These are phyloP conservation scores for Acacia concinna DNA, from an alignment of 331 rosid genomes.

Conservation along the genomic window DNA sequence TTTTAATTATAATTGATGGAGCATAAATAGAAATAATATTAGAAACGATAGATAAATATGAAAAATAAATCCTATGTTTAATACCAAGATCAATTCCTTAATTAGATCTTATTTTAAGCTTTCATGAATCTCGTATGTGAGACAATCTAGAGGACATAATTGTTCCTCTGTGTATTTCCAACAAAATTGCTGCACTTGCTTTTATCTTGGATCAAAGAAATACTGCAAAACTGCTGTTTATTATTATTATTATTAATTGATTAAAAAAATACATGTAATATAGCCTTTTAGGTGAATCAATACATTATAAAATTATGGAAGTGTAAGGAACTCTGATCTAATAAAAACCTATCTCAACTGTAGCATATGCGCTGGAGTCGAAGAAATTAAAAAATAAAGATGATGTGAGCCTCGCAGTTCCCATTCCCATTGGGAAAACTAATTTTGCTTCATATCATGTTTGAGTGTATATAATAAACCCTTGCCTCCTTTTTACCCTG, in stretches of 20 bases:
- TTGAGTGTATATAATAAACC: too few species aligned
- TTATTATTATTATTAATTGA: constrained; percentile 47
- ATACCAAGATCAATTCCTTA: too few species aligned
- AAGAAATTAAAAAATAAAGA: background rate
- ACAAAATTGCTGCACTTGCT: background rate
- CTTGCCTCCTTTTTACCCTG: constrained; percentile 25
- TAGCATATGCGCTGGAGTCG: constrained; percentile 33
- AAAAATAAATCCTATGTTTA: too few species aligned
- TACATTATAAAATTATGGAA: constrained; percentile 42
- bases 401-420: constrained; percentile 17
- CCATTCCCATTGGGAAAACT: constrained; percentile 11
- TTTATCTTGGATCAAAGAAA: background rate
- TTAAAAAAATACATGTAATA: constrained; percentile 46
- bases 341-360: constrained; percentile 43
- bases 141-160: background rate
- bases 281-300: constrained; percentile 30
- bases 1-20: too few species aligned
- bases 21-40: too few species aligned
- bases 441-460: too few species aligned
- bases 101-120: background rate
- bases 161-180: background rate
- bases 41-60: too few species aligned
- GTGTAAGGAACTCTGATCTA: constrained; percentile 51
- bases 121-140: background rate
- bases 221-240: constrained; percentile 40